Evolutionary conservation across 1,139 yeast genomes (phyloP), one percentile per base, ranked within the genome.

Genomic region (Hyphopichia pseudoburtonii): DNA sequence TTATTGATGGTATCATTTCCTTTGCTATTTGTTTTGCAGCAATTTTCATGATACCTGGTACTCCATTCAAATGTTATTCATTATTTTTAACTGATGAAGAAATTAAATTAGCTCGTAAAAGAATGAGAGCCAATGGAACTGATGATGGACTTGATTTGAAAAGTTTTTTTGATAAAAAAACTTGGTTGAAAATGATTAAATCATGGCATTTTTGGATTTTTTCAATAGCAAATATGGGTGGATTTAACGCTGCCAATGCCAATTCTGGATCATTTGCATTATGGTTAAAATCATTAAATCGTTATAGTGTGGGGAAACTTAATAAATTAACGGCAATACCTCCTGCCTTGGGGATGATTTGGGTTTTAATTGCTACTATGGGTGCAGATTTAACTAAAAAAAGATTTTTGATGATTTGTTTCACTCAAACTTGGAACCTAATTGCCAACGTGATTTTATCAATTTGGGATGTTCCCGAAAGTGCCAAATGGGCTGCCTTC

Each of bases 1-100:
- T 61, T 17, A 51, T 61, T 23, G 64, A 61, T 40, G 62, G 64
- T 12, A 26, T 51, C 7, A 48, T 58, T 7, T 55, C 63, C 4
- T 41, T 60, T 14, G 54, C 46, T 5, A 78, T 84, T 36, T 88
- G 86, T 11, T 19, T 83, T 17, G 57, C 78, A 42, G 90, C 89
- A 0, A 70, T 80, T 47, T 74, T 76, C 50, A 49, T 73, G 47
- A 64, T 82, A 45, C 92, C 92, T 2, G 90, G 88, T 33, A 80
- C 85, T 25, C 92, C 92, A 15, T 59, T 66, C 40, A 70, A 74
- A 36, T 77, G 82, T 48, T 73, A 75, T 55, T 71, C 81, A 32
- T 66, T 76, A 42, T 75, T 73, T 54, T 64, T 78, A 43, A 65
- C 77, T 5, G 84, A 82, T 48, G 84, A 81, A 28, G 92, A 84